These are phyloP conservation scores for Zasmidium cellare DNA, from an alignment of 2,329 filamentous ascomycete species.

Conservation along the genomic window DNA sequence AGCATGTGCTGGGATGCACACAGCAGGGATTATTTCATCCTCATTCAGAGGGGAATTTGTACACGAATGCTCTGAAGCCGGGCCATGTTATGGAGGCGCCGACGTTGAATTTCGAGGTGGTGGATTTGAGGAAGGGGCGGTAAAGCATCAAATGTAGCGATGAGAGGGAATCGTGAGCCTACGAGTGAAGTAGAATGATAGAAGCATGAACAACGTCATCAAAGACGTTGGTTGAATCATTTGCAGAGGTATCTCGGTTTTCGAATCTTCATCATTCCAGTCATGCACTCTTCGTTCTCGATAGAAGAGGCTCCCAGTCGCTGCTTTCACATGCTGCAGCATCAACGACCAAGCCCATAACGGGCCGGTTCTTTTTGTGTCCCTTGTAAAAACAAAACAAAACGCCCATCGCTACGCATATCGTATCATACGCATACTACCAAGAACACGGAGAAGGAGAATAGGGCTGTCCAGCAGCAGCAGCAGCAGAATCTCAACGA, in stretches of 20 bases:
- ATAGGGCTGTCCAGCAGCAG: neutral
- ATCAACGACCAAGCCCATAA: neutral
- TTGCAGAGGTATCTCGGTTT: neutral
- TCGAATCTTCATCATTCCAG: neutral
- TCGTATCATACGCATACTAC: neutral
- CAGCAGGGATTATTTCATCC: conserved; percentile 83
- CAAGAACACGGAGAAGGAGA: neutral
- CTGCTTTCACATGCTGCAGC: neutral
- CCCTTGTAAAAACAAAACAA: neutral
- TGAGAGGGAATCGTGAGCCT: too few species aligned
- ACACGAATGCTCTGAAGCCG: conserved; percentile 66
- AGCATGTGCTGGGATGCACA: conserved; percentile 77
- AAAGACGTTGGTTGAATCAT: neutral
- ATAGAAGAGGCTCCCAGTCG: too few species aligned
- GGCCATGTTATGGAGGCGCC: conserved; percentile 61
- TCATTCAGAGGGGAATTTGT: conserved; percentile 69
- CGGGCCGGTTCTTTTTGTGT: neutral
- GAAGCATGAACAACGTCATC: too few species aligned
- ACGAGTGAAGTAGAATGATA: too few species aligned
- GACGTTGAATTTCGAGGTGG: conserved; percentile 62
- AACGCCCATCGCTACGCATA: neutral
- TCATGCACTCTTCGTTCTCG: neutral
- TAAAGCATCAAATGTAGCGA: too few species aligned
- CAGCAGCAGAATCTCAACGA: too few species aligned
- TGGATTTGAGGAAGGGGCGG: conserved; percentile 58